Percentiles rank a stretch among this genome's conserved stretches.
Evolutionary conservation across 2,329 filamentous ascomycete genomes (phyloP).

Genomic region (Diaporthe helianthi): DNA sequence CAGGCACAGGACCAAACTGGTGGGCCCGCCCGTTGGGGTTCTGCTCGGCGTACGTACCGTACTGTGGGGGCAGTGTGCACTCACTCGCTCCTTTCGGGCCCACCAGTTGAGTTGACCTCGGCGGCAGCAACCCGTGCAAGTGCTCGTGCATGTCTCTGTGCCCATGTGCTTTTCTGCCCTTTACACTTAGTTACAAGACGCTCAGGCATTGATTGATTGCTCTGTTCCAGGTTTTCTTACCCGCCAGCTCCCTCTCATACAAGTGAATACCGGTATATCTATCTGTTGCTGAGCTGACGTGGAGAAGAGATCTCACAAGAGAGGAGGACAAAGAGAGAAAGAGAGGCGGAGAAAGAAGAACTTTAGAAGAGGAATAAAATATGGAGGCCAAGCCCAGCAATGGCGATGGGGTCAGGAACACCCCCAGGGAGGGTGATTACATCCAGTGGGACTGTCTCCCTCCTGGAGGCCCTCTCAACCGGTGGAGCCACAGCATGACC

Average conservation of each 20-base stretch:
- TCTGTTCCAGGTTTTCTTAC: not conserved
- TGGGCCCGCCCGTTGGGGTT: not conserved
- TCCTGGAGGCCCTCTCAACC: slow-evolving; percentile 71
- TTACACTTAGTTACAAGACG: not conserved
- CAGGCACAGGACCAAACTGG: slow-evolving; percentile 1
- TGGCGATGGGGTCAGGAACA: slow-evolving; percentile 27
- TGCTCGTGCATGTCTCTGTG: too few relatives aligned
- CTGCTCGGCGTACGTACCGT: not conserved
- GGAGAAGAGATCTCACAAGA: slow-evolving; percentile 6
- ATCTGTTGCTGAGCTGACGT: not conserved
- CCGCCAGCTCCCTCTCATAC: not conserved
- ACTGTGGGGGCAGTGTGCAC: too few relatives aligned
- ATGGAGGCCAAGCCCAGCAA: not conserved
- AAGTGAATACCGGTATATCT: not conserved
- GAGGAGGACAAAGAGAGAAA: not conserved
- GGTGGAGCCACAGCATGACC: slow-evolving; percentile 84
- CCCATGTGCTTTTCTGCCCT: not conserved
- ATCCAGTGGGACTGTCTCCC: slow-evolving; percentile 60
- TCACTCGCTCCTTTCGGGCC: too few relatives aligned
- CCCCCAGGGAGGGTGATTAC: slow-evolving; percentile 60
- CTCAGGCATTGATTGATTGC: not conserved
- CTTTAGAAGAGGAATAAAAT: too few relatives aligned
- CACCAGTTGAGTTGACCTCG: too few relatives aligned
- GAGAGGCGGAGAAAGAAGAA: too few relatives aligned
- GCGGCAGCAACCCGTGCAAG: too few relatives aligned